phyloP scores from a whole-genome alignment of 345 rosid species.

The Camelina laxa region DNA sequence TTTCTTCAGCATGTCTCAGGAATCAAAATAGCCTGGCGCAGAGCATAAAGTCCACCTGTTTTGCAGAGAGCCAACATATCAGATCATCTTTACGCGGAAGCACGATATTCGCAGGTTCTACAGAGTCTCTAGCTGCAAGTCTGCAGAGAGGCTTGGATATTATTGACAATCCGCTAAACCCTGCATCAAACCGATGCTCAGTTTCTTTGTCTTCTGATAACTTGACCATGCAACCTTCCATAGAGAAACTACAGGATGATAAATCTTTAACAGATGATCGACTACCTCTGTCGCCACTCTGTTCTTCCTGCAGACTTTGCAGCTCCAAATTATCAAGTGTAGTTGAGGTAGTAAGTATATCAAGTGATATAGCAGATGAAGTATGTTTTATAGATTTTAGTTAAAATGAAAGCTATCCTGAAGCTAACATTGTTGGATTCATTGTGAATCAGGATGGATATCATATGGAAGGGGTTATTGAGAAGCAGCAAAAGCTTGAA shows the following conservation, averaged over 20 bases:
- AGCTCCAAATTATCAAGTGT: slow-evolving; percentile 31
- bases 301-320: slow-evolving; percentile 68
- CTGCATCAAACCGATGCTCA: slow-evolving; percentile 62
- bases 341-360: slow-evolving; percentile 59
- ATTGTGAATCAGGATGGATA: slow-evolving; percentile 51
- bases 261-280: slow-evolving; percentile 40
- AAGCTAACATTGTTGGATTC: slow-evolving; percentile 28
- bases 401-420: neutral
- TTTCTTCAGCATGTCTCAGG: slow-evolving; percentile 57
- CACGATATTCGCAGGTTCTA: slow-evolving; percentile 65
- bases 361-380: slow-evolving; percentile 41
- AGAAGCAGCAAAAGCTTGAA: slow-evolving; percentile 72
- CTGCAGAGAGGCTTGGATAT: slow-evolving; percentile 89
- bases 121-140: slow-evolving; percentile 93
- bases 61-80: slow-evolving; percentile 59
- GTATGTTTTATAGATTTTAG: slow-evolving; percentile 18
- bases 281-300: slow-evolving; percentile 48
- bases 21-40: slow-evolving; percentile 55
- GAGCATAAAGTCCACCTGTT: slow-evolving; percentile 47
- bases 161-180: slow-evolving; percentile 69
- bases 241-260: slow-evolving; percentile 52
- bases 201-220: slow-evolving; percentile 80
- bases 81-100: slow-evolving; percentile 78
- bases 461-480: slow-evolving; percentile 43
- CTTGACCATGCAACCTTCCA: slow-evolving; percentile 65